Evolutionary conservation across 441 rosid species (phyloP), one percentile per base, ranked within the genome.

Genomic region (Bruguiera hainesii): DNA sequence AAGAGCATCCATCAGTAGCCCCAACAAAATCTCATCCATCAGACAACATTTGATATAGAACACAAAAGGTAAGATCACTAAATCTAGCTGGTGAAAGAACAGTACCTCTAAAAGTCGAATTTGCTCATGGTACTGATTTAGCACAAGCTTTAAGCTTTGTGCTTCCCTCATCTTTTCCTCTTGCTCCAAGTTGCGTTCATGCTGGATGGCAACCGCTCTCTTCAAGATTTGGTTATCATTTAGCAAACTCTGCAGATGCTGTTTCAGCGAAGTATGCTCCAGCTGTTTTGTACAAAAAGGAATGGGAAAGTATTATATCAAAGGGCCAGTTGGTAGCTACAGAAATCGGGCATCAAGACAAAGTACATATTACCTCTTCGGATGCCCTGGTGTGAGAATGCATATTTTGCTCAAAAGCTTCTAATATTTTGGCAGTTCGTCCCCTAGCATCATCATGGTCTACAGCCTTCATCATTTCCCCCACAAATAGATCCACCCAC

Each of bases 401-500:
- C 61, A 78, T 64, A 53, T 58, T 60, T 67, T 68, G 69, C 62
- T 82, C 86, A 56, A 84, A 73, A 56, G 79, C 77, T 65, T 79
- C 87, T 73, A 85, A 70, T 37, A 83, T 70, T 65, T 65, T 78
- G 10, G 71, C 74, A 29, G 79, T 75, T 51, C 84, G 82, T 13
- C 56, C 62, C 69, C 83, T 81, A 51, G 83, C 83, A 67, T 85
- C 87, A 65, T 76, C 80, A 48, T 71, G 46, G 70, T 75, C 66
- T n/a, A 71, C 60, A 15, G 87, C 82, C 16, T 37, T 67, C 72
- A 55, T 71, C 87, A 83, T 85, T 75, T 83, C 86, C 37, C 73
- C 73, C 57, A 80, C 85, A 74, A 85, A 81, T 26, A 76, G 52
- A 60, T 85, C 86, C 57, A 83, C 89, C 86, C 89, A 85, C 46